Base-by-base conservation (phyloP, 345 rosid genomes). In the Microcos paniculata region DNA sequence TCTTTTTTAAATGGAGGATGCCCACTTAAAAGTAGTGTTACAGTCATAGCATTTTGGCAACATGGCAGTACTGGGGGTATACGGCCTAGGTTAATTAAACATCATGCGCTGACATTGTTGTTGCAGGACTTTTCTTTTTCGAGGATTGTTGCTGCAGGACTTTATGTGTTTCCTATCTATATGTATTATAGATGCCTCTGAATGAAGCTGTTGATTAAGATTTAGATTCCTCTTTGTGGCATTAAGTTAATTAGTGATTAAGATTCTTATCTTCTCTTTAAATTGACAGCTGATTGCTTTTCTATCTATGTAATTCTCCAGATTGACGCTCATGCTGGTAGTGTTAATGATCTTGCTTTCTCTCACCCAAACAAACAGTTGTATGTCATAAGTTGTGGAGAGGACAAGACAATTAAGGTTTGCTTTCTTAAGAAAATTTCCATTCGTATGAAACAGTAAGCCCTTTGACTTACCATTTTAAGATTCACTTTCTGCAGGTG, bases 261-360 rank as follows among this genome's bases (percentile, higher is more conserved):
- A 26, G 33, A 9, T 57, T 69, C 24, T 48, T 69, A 14, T 73
- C 30, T 58, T 56, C 28, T 48, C 13, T 28, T 59, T 15, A 14
- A 42, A 14, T 16, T 16, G 40, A 28, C 35, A 6, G 49, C 59
- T 77, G 62, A 35, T 75, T 74, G 70, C 49, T 21, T 53, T 53
- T 77, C 68, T 35, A n/a, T 48, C 51, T 80, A 24, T 74, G 58
- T 31, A 38, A 14, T 42, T 46, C 46, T 56, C 62, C 80, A 90
- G 92, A 85, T 88, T 84, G 94, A 88, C 71, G 94, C 94, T 73
- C 94, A 88, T 79, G 72, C 80, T 73, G 94, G 90, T 58, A 88
- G 85, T 74, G 94, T 90, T 62, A 90, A 81, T 68, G 94, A 90
- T 87, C 82, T 90, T 76, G 94, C 94, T 71, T 90, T 90, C 81